phyloP scores from a whole-genome alignment of 495 filamentous ascomycete genomes.

The Podospora conica region DNA sequence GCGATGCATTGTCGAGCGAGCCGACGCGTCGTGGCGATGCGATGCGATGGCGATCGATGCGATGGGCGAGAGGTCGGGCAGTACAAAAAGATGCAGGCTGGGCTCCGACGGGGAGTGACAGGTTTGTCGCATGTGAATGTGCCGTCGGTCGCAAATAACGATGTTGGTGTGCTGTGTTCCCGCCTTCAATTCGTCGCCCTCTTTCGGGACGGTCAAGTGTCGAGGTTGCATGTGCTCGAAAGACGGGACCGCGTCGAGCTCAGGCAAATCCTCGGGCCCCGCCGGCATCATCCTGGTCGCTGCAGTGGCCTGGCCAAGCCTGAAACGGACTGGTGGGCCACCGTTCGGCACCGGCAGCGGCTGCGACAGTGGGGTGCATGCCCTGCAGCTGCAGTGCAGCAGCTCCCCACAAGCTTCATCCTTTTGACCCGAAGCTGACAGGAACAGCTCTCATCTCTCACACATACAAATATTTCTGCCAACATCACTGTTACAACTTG shows the following conservation, averaged over 20 bases:
- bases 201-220: not conserved
- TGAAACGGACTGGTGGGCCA: not conserved
- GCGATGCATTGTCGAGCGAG: conserved; percentile 11
- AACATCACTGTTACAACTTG: no score
- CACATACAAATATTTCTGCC: no score
- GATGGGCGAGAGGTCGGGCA: not conserved
- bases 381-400: not conserved
- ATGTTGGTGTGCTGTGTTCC: conserved; percentile 9
- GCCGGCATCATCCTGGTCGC: not conserved
- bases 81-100: not conserved
- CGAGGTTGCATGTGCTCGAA: not conserved
- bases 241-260: not conserved
- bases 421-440: no score
- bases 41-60: not conserved
- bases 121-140: conserved; percentile 15
- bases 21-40: not conserved
- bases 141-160: conserved; percentile 9
- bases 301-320: not conserved
- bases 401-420: not conserved
- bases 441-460: not conserved
- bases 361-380: not conserved
- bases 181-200: not conserved
- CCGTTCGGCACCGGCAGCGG: not conserved
- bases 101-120: not conserved
- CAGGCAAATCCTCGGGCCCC: not conserved